A percentile compares a stretch with the other conserved stretches of the same genome.
Conservation (phyloP, 148 eudicot species). For the Rhododendron ferrugineum region DNA sequence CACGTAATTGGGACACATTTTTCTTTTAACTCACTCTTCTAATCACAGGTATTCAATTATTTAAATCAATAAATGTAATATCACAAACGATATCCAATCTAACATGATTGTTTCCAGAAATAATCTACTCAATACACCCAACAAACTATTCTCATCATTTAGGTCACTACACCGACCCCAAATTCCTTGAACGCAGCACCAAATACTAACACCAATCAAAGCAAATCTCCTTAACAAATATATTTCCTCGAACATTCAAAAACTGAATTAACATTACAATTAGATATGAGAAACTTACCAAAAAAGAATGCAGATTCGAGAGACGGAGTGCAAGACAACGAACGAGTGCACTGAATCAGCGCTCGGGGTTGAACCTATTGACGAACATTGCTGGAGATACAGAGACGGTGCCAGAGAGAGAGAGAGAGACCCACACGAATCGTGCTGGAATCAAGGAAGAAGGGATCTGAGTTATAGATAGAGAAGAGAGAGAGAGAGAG, state of each 20-base stretch:
- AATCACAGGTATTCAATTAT: background rate
- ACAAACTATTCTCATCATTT: background rate
- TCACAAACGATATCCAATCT: background rate
- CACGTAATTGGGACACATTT: background rate
- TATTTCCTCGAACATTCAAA: background rate
- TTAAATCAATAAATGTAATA: background rate
- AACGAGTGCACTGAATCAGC: background rate
- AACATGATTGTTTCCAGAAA: background rate
- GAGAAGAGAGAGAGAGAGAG: background rate
- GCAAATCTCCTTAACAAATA: background rate
- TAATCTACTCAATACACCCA: background rate
- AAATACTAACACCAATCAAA: background rate
- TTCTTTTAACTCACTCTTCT: background rate
- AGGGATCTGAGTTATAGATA: background rate
- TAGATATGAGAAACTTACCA: background rate
- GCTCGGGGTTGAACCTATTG: background rate
- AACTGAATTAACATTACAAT: background rate
- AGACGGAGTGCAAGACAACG: background rate
- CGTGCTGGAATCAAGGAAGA: background rate
- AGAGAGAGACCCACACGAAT: background rate
- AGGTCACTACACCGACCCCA: background rate
- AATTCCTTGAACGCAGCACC: background rate
- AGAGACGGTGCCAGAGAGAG: background rate
- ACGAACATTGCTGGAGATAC: background rate
- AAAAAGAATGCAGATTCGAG: background rate